phyloP scores from a whole-genome alignment of 2,329 filamentous ascomycete genomes.

The Aspergillus ustus region DNA sequence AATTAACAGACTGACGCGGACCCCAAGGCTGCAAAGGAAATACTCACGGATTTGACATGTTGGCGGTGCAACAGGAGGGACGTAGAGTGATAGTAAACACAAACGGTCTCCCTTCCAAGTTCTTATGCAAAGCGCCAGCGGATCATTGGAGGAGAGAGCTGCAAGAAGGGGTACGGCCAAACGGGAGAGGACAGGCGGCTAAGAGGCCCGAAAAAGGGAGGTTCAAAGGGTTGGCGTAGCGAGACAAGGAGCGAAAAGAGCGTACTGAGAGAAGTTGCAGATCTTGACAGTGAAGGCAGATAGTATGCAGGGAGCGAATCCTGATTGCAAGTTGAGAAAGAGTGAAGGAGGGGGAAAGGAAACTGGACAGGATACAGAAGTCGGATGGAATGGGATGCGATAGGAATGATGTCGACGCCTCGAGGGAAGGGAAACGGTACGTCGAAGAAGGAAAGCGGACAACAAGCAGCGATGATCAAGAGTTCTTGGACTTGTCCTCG shows the following conservation, averaged over 20 bases:
- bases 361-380: constrained; percentile 14
- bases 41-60: constrained; percentile 31
- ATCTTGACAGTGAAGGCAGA: constrained; percentile 3
- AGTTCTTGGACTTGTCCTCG: constrained; percentile 6
- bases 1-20: not conserved
- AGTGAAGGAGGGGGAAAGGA: constrained; percentile 24
- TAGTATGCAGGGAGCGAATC: constrained; percentile 21
- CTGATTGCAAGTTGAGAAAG: constrained; percentile 23
- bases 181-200: constrained; percentile 1
- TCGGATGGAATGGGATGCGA: constrained; percentile 23
- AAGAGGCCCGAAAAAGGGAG: constrained; percentile 23
- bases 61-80: constrained; percentile 15
- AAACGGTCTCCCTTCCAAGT: constrained; percentile 10
- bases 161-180: constrained; percentile 11
- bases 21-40: constrained; percentile 1
- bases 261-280: constrained; percentile 12
- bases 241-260: constrained; percentile 18
- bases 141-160: constrained; percentile 22
- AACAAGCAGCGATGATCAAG: constrained; percentile 12
- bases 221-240: constrained; percentile 9
- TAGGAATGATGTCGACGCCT: constrained; percentile 20
- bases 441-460: constrained; percentile 10
- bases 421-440: constrained; percentile 14
- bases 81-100: constrained; percentile 12
- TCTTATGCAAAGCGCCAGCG: constrained; percentile 17